Base-by-base conservation (phyloP, 768 basidiomycete species). In the Rhizopogon vinicolor region DNA sequence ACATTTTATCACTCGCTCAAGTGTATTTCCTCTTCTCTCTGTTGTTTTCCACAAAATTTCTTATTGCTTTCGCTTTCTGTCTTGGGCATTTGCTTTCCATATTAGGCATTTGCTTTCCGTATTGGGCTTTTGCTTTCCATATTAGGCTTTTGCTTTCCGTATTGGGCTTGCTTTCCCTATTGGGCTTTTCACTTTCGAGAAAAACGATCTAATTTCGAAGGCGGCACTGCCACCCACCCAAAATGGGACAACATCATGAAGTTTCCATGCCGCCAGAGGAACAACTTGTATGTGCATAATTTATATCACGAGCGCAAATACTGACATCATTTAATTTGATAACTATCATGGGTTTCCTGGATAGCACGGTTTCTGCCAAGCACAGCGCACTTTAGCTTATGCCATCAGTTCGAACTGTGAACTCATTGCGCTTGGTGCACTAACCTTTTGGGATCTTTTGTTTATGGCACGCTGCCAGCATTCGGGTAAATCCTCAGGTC, bases 301-400 rank as follows among this genome's bases (percentile, higher is more conserved):
- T 14, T 7, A 1, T 49, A 5, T n/a, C 2, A 0, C 35, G 14
- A 25, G 16, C 8, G 28, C 5, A 10, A 3, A 25, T 35, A 19
- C 58, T 57, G 29, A 63, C 13, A 28, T 19, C 41, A 42, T 18
- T 35, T 60, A 91, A 89, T 33, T 67, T 93, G 51, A 87, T 91
- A 49, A 82, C 89, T 0, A 79, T 96, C 41, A 80, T 93, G 19
- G 97, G 97, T 1, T 97, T 95, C 68, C 75, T 99, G 57, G 96
- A 99, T 68, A 92, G 89, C 57, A 93, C 97, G 58, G 93, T 94
- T 2, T 90, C 94, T 0, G 96, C 96, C 2, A 97, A 98, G 64
- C 94, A 98, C 68, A 95, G 90, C 57, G 84, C 85, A 86, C 12
- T 98, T 87, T 64, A 89, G 91, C 3, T 87, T 22, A 98, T 67